These are phyloP conservation scores for Colletotrichum cordylinicola DNA, from an alignment of 2,329 filamentous ascomycete genomes.

Conservation along the genomic window DNA sequence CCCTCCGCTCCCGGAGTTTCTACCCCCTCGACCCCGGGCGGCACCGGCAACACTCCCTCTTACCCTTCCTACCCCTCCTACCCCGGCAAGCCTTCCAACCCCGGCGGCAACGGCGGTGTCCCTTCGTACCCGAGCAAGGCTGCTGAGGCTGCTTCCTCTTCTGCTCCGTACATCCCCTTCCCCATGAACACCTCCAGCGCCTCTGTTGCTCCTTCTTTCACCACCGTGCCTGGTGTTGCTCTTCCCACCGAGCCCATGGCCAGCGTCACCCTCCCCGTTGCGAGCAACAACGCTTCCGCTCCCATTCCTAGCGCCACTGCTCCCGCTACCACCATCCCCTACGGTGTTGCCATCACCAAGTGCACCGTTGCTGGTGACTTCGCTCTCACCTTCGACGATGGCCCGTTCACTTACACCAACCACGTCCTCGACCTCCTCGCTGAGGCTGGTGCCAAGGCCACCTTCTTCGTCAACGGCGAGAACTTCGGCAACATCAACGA, in stretches of 20 bases:
- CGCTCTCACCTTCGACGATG: conserved; percentile 55
- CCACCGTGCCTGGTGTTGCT: conserved; percentile 2
- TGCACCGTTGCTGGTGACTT: conserved; percentile 41
- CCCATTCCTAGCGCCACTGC: conserved; percentile 29
- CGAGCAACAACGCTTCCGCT: conserved; percentile 6
- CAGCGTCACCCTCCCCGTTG: conserved; percentile 10
- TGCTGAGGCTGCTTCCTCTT: not conserved
- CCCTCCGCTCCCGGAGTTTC: not conserved
- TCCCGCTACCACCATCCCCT: conserved; percentile 35
- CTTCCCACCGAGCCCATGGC: conserved; percentile 9
- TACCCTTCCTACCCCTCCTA: not conserved
- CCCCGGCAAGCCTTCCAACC: not conserved
- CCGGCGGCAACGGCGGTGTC: not conserved
- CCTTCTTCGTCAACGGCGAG: conserved; percentile 49
- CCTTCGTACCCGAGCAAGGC: conserved; percentile 15
- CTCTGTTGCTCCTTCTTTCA: not conserved
- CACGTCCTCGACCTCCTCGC: conserved; percentile 45
- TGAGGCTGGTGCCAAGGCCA: conserved; percentile 37
- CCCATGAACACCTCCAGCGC: conserved; percentile 10
- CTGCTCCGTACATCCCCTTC: not conserved
- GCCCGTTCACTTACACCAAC: conserved; percentile 47
- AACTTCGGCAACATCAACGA: conserved; percentile 45
- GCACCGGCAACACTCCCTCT: not conserved
- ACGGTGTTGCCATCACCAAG: conserved; percentile 35
- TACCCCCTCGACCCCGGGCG: not conserved